Conservation (phyloP, 345 rosid species). For the Lenwebbia sp. region DNA sequence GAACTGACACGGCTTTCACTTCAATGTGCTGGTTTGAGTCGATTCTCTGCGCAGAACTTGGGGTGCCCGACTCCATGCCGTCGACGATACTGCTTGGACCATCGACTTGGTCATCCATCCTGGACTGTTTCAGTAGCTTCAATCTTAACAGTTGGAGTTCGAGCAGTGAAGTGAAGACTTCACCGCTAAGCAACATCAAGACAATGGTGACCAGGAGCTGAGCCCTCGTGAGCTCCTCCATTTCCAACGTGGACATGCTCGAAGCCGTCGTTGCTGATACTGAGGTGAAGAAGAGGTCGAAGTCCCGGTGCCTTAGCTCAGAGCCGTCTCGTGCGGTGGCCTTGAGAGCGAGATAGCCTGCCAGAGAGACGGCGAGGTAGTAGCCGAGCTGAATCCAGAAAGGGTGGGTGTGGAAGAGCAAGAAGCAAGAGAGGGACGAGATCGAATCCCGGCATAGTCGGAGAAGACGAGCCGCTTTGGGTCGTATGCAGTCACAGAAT, state of each 20-base stretch:
- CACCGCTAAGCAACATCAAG: slow-evolving; percentile 41
- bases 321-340: not conserved
- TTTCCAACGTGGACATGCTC: slow-evolving; percentile 63
- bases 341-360: slow-evolving; percentile 18
- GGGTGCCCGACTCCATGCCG: not conserved
- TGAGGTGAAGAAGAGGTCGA: slow-evolving; percentile 62
- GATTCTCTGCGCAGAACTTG: not conserved
- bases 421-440: not conserved
- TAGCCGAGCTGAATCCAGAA: slow-evolving; percentile 30
- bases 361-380: slow-evolving; percentile 14
- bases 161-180: slow-evolving; percentile 28
- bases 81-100: not conserved
- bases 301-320: slow-evolving; percentile 15
- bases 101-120: not conserved
- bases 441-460: not conserved
- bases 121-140: not conserved
- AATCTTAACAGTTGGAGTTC: slow-evolving; percentile 7
- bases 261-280: slow-evolving; percentile 53
- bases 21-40: not conserved
- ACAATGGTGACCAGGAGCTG: slow-evolving; percentile 45
- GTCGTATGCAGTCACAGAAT: not conserved
- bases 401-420: slow-evolving; percentile 4
- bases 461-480: not conserved
- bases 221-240: slow-evolving; percentile 60
- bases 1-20: not conserved